Evolutionary conservation across 2,329 filamentous ascomycete species (phyloP).

Genomic region (Colletotrichum sp.): DNA sequence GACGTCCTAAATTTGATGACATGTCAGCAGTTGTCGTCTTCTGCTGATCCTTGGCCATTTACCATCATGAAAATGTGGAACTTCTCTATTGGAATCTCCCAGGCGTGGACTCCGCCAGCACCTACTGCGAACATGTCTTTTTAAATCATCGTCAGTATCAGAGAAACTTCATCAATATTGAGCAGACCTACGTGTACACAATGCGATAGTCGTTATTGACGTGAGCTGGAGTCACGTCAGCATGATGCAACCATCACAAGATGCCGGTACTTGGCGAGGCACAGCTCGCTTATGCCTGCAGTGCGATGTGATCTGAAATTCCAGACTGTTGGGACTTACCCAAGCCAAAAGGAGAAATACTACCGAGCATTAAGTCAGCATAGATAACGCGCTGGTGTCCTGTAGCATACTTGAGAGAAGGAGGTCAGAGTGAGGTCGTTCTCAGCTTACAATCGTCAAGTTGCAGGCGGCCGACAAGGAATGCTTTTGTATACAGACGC

Average conservation of each 20-base stretch:
- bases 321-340: background rate
- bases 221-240: background rate
- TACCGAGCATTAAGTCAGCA: background rate
- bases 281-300: background rate
- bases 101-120: slow-evolving; percentile 32
- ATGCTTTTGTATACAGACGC: slow-evolving; percentile 28
- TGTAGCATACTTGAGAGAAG: background rate
- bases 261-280: background rate
- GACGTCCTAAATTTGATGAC: slow-evolving; percentile 24
- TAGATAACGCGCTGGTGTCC: background rate
- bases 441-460: slow-evolving; percentile 23
- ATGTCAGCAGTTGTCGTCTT: background rate
- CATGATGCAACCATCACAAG: background rate
- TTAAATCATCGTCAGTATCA: background rate
- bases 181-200: background rate
- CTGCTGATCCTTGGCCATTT: background rate
- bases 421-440: background rate
- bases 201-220: background rate
- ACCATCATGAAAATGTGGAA: slow-evolving; percentile 31
- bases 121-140: slow-evolving; percentile 31
- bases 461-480: slow-evolving; percentile 15
- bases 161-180: no score
- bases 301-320: background rate
- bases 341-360: background rate
- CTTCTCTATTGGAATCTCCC: slow-evolving; percentile 32